phyloP scores from a whole-genome alignment of 2,329 filamentous ascomycete genomes.

The Cercospora canescens region DNA sequence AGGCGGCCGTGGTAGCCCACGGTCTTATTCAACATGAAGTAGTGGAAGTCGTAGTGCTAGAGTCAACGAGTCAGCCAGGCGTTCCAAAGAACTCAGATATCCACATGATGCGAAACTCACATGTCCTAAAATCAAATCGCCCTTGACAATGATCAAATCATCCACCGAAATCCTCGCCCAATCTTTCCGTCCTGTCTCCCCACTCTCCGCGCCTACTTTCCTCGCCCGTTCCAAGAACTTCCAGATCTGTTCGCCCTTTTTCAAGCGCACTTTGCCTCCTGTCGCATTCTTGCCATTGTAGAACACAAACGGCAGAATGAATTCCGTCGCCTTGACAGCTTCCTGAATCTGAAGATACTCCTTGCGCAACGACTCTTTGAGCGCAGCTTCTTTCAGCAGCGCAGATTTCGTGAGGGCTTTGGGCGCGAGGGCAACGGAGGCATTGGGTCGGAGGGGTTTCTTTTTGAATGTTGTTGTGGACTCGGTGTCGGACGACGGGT shows the following conservation, averaged over 20 bases:
- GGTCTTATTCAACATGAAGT: slow-evolving; percentile 89
- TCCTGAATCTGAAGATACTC: slow-evolving; percentile 84
- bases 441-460: slow-evolving; percentile 60
- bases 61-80: slow-evolving; percentile 12
- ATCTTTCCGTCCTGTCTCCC: slow-evolving; percentile 67
- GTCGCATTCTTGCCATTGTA: slow-evolving; percentile 92
- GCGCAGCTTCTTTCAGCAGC: slow-evolving; percentile 74
- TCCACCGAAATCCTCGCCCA: slow-evolving; percentile 96
- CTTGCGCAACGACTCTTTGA: slow-evolving; percentile 71
- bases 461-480: slow-evolving; percentile 33
- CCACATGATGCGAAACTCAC: slow-evolving; percentile 55
- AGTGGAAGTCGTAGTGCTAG: slow-evolving; percentile 96
- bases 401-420: slow-evolving; percentile 76
- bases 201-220: slow-evolving; percentile 80
- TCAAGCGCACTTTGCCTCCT: slow-evolving; percentile 79
- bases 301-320: slow-evolving; percentile 92
- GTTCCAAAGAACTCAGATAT: not conserved
- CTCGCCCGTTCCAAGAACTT: slow-evolving; percentile 87
- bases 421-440: slow-evolving; percentile 63
- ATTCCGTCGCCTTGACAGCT: slow-evolving; percentile 82
- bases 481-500: slow-evolving; percentile 10
- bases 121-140: slow-evolving; percentile 89
- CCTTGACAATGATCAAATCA: slow-evolving; percentile 89
- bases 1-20: slow-evolving; percentile 71
- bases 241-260: slow-evolving; percentile 93